Conservation (phyloP, 768 basidiomycete genomes). For the Dictyophora rubrovolvata region DNA sequence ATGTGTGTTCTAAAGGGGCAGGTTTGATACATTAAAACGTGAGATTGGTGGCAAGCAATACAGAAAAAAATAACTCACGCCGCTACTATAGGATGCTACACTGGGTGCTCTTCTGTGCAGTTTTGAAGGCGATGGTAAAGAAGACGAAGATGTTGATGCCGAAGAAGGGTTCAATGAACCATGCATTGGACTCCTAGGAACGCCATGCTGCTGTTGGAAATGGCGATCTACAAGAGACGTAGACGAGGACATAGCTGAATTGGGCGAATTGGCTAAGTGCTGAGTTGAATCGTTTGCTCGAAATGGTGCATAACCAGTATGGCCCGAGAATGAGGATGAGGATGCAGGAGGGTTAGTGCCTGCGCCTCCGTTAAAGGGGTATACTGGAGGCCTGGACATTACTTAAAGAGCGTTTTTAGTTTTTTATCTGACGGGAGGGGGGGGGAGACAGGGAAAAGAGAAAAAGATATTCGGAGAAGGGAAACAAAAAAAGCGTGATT, state of each 20-base stretch:
- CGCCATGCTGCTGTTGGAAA: background rate
- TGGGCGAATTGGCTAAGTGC: background rate
- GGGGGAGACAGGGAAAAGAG: no score
- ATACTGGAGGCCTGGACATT: background rate
- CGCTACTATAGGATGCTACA: background rate
- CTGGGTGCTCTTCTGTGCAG: background rate
- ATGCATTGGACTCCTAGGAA: background rate
- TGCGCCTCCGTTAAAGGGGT: background rate
- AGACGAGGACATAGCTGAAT: background rate
- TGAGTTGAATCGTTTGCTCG: background rate
- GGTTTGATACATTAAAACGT: background rate
- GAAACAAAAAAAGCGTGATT: no score
- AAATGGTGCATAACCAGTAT: background rate
- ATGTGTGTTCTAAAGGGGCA: slow-evolving; percentile 18
- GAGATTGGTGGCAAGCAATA: no score
- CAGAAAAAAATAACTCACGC: background rate
- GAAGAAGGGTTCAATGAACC: background rate
- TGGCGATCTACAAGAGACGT: background rate
- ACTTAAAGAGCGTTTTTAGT: background rate
- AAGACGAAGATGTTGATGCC: background rate
- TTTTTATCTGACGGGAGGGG: no score
- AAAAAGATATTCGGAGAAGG: no score
- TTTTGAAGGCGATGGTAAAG: background rate
- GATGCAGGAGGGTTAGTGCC: background rate
- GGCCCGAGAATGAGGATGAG: background rate